Base-by-base conservation (phyloP, 2,329 filamentous ascomycete genomes). In the Aspergillus quadricinctus region DNA sequence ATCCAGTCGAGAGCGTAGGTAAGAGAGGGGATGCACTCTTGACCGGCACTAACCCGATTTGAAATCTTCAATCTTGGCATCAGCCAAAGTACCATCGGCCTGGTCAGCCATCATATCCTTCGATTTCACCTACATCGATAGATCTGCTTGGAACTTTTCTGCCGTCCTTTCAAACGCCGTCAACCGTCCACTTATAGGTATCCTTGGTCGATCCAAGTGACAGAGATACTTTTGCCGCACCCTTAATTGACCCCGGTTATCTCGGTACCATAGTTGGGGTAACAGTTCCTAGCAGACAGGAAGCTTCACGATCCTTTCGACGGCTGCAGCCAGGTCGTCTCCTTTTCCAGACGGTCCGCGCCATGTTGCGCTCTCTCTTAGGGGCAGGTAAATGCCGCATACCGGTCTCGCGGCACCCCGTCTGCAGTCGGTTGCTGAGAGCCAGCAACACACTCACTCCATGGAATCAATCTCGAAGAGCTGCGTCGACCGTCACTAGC, bases 401-500 rank as follows among this genome's bases (percentile, higher is more conserved):
- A 21, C 57, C 65, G 25, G 58, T 51, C 53, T 49, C 68, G 21
- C 60, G 56, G 49, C 63, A 63, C 43, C 56, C 66, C 11, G 48
- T 57, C 27, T 58, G 53, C 35, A 52, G 57, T 51, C 66, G 62
- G 19, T 53, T 64, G 49, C 60, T 63, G 41, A 67, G 54, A 25
- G 35, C 64, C 6, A 57, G 49, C 27, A 57, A 50, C 50, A 37
- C 60, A 43, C 50, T 64, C 40, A 46, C 61, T 41, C 61, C 56
- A 27, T 64, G 57, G 55, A 56, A 55, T 41, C 61, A 61, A 29
- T 41, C 40, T 28, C 54, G 59, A 46, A 61, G 71, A 55, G 52
- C 63, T 27, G 70, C 71, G 27, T 75, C 84, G 65, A 88, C 89
- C 50, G 85, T 93, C 49, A 91, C 90, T 19, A 88, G 91, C 69